A percentile compares a stretch with the other conserved stretches of the same genome.
Conservation (phyloP, 805 yeast species). For the Lipomyces spencermartinsiae region DNA sequence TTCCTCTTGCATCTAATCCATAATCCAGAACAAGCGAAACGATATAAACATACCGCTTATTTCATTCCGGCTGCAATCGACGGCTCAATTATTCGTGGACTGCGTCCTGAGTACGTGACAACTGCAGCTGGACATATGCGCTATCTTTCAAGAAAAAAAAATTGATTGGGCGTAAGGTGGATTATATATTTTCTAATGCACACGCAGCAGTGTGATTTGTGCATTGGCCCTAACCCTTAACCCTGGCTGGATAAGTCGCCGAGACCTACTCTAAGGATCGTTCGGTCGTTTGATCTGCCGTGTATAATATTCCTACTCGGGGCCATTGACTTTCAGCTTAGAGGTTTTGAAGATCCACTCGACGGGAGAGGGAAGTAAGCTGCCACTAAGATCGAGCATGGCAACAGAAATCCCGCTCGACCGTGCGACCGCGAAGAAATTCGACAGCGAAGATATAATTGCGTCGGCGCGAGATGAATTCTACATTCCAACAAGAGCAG, state of each 20-base stretch:
- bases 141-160: neutral
- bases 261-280: too few species aligned
- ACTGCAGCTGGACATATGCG: neutral
- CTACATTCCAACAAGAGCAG: slow-evolving; percentile 34
- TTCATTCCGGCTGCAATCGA: slow-evolving; percentile 1
- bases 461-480: slow-evolving; percentile 27
- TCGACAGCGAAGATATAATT: slow-evolving; percentile 33
- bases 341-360: neutral
- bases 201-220: too few species aligned
- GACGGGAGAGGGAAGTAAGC: neutral
- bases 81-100: neutral
- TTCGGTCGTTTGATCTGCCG: too few species aligned
- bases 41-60: neutral
- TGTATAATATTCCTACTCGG: too few species aligned
- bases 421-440: slow-evolving; percentile 23
- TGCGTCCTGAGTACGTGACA: neutral
- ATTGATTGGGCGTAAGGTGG: neutral
- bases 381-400: neutral
- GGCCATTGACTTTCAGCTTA: neutral
- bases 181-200: too few species aligned
- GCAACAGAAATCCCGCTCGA: neutral
- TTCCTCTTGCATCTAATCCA: neutral
- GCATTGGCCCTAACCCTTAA: neutral
- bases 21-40: neutral
- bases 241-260: too few species aligned